Evolutionary conservation across 176 grass and related monocot genomes (phyloP).

Genomic region (Zizania latifolia): DNA sequence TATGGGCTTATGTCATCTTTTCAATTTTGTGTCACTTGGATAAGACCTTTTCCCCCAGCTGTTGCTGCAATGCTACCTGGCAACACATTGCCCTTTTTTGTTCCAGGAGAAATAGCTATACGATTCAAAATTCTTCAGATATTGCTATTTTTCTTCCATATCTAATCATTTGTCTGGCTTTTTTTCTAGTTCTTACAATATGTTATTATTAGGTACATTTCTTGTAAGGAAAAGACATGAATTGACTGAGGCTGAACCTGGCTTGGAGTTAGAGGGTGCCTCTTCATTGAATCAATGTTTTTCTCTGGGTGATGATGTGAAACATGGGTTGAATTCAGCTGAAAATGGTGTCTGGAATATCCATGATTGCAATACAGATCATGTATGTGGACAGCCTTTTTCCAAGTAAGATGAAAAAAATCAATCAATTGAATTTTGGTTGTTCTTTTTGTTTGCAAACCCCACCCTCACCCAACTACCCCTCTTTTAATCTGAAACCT

Average conservation of each 20-base stretch:
- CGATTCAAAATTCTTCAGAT: neutral
- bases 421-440: conserved; percentile 2
- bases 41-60: neutral
- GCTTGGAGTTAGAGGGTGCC: neutral
- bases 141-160: neutral
- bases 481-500: neutral
- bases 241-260: conserved; percentile 17
- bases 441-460: neutral
- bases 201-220: conserved; percentile 39
- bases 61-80: conserved; percentile 22
- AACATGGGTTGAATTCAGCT: conserved; percentile 28
- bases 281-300: conserved; percentile 35
- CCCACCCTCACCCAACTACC: neutral
- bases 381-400: conserved; percentile 22
- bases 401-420: conserved; percentile 49
- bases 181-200: conserved; percentile 37
- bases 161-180: neutral
- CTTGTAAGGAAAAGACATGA: conserved; percentile 26
- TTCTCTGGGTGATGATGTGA: conserved; percentile 23
- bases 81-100: neutral
- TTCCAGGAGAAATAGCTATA: neutral
- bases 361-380: conserved; percentile 13
- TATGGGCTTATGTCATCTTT: neutral
- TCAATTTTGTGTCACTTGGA: neutral
- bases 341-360: conserved; percentile 33